Conservation (phyloP, 2,329 filamentous ascomycete species). For the Colletotrichum tamarilloi region DNA sequence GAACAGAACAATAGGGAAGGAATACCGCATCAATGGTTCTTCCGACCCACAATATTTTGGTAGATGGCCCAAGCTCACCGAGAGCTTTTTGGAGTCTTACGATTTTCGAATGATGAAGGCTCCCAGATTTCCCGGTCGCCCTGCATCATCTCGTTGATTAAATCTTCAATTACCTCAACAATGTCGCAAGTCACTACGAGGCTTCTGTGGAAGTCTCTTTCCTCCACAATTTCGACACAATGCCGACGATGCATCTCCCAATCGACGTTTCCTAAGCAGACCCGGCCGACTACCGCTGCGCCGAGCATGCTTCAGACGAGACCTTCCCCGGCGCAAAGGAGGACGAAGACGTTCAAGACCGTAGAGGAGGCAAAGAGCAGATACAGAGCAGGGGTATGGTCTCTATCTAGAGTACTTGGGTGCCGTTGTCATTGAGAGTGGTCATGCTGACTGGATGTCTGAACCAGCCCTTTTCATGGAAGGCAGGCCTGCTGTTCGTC, state of each 20-base stretch:
- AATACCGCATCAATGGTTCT: constrained; percentile 24
- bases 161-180: constrained; percentile 1
- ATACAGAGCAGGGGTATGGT: constrained; percentile 65
- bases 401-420: neutral
- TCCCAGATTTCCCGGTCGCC: neutral
- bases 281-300: constrained; percentile 48
- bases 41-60: neutral
- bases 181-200: constrained; percentile 55
- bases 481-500: constrained; percentile 88
- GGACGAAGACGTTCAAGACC: constrained; percentile 60
- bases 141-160: neutral
- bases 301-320: constrained; percentile 45
- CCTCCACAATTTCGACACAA: constrained; percentile 47
- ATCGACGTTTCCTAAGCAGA: constrained; percentile 47
- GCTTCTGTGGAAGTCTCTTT: constrained; percentile 47
- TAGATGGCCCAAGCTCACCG: constrained; percentile 21
- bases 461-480: constrained; percentile 88
- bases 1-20: neutral
- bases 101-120: constrained; percentile 2
- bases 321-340: constrained; percentile 50
- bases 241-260: constrained; percentile 57
- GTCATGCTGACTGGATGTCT: constrained; percentile 13
- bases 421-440: neutral
- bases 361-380: constrained; percentile 70
- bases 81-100: constrained; percentile 28